A percentile compares a stretch with the other conserved stretches of the same genome.
Evolutionary conservation across 805 yeast genomes (phyloP).

Genomic region (Metschnikowia santaceciliae): DNA sequence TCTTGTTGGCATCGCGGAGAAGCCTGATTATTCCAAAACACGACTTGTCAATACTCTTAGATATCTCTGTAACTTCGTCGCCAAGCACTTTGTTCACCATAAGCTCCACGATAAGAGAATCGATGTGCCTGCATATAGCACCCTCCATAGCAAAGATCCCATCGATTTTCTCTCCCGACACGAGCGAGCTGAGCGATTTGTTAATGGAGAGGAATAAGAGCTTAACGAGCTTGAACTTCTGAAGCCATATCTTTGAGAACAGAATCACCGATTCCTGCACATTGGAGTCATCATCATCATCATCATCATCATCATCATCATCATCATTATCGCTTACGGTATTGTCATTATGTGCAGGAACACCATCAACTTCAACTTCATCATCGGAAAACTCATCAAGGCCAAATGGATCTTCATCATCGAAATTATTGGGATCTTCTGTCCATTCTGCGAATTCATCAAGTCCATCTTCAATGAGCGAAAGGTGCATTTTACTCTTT

Average conservation of each 20-base stretch:
- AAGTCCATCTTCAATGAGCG: conserved; percentile 56
- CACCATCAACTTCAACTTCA: conserved; percentile 7
- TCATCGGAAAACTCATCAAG: conserved; percentile 18
- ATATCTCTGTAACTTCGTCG: conserved; percentile 28
- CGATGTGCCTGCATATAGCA: conserved; percentile 44
- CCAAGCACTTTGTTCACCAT: conserved; percentile 46
- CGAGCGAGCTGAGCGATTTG: conserved; percentile 51
- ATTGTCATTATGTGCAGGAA: conserved; percentile 3
- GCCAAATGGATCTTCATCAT: conserved; percentile 53
- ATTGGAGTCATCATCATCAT: too few relatives aligned
- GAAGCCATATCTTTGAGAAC: conserved; percentile 47
- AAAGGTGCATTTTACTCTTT: conserved; percentile 42
- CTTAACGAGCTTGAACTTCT: conserved; percentile 53
- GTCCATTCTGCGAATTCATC: conserved; percentile 69
- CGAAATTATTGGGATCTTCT: conserved; percentile 50
- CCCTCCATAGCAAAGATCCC: conserved; percentile 41
- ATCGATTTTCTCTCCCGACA: conserved; percentile 45
- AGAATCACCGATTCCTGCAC: conserved; percentile 21
- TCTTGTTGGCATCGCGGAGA: conserved; percentile 45
- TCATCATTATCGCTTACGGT: neutral
- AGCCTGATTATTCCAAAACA: conserved; percentile 30
- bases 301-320: neutral
- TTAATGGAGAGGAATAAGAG: conserved; percentile 54
- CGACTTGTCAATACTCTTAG: conserved; percentile 23
- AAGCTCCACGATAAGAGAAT: conserved; percentile 55